These are phyloP conservation scores for Debaryomyces subglobosus DNA, from an alignment of 1,139 yeast species.

Conservation along the genomic window DNA sequence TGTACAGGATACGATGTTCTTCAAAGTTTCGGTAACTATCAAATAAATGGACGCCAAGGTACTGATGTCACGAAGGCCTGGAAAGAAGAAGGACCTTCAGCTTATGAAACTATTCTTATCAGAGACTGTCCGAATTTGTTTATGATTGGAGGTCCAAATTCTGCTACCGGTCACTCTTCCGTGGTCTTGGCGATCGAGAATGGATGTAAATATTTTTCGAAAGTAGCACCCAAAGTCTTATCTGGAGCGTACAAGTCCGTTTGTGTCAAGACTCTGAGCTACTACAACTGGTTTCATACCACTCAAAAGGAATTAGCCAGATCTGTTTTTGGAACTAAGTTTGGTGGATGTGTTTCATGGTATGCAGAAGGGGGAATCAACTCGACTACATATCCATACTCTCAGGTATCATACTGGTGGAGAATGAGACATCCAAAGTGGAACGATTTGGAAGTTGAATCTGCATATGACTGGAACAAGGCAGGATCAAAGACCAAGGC, in stretches of 20 bases:
- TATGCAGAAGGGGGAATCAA: conserved; percentile 34
- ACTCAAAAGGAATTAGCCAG: conserved; percentile 31
- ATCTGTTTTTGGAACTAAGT: conserved; percentile 42
- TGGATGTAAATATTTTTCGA: conserved; percentile 29
- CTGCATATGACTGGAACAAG: neutral
- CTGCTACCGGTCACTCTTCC: conserved; percentile 49
- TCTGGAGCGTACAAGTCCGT: conserved; percentile 34
- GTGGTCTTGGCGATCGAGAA: conserved; percentile 48
- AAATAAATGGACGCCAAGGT: conserved; percentile 34
- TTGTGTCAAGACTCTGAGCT: conserved; percentile 35
- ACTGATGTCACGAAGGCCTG: conserved; percentile 26
- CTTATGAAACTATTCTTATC: conserved; percentile 39
- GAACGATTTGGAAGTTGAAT: conserved; percentile 24
- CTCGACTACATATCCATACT: conserved; percentile 42
- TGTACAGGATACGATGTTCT: conserved; percentile 45
- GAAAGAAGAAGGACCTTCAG: conserved; percentile 36
- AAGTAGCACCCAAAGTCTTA: conserved; percentile 31
- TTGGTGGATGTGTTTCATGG: conserved; percentile 52
- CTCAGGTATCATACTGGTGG: conserved; percentile 40
- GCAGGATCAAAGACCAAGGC: neutral
- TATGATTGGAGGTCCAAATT: conserved; percentile 45
- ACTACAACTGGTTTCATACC: conserved; percentile 38
- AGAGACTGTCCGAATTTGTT: conserved; percentile 42
- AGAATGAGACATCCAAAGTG: conserved; percentile 31
- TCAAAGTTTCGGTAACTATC: conserved; percentile 22